Conservation (phyloP, 2,329 filamentous ascomycete genomes). For the Monosporascus sp. region DNA sequence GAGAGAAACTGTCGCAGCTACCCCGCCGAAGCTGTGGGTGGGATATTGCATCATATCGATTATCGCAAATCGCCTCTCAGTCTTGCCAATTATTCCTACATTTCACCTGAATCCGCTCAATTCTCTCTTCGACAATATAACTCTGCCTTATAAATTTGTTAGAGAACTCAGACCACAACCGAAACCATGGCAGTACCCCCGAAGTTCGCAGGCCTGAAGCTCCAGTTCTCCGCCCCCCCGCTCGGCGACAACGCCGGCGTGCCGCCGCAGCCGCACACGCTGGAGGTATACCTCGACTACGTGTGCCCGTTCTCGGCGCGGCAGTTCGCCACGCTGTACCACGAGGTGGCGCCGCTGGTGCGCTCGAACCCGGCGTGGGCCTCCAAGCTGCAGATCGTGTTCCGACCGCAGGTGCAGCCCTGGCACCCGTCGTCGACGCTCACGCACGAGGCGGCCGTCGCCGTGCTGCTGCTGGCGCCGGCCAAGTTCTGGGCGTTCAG, state of each 20-base stretch:
- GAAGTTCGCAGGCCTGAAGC: conserved; percentile 69
- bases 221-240: conserved; percentile 40
- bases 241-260: conserved; percentile 29
- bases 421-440: conserved; percentile 89
- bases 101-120: not conserved
- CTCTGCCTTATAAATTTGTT: too few species aligned
- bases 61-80: too few species aligned
- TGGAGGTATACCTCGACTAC: conserved; percentile 78
- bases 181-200: conserved; percentile 66
- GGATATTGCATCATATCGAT: too few species aligned
- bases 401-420: conserved; percentile 88
- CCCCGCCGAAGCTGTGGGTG: too few species aligned
- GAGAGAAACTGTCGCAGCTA: too few species aligned
- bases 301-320: conserved; percentile 70
- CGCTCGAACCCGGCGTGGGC: conserved; percentile 51
- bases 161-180: not conserved
- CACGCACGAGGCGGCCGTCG: conserved; percentile 76
- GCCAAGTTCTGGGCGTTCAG: conserved; percentile 78
- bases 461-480: conserved; percentile 66
- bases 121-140: not conserved
- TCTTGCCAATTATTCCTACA: too few species aligned
- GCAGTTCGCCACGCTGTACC: conserved; percentile 73
- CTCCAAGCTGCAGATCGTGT: conserved; percentile 64
- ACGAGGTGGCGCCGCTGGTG: conserved; percentile 59
- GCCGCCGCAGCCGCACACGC: conserved; percentile 47